These are phyloP conservation scores for Blastocystis sp. DNA, from an alignment of 352 stramenopile species.

Conservation along the genomic window DNA sequence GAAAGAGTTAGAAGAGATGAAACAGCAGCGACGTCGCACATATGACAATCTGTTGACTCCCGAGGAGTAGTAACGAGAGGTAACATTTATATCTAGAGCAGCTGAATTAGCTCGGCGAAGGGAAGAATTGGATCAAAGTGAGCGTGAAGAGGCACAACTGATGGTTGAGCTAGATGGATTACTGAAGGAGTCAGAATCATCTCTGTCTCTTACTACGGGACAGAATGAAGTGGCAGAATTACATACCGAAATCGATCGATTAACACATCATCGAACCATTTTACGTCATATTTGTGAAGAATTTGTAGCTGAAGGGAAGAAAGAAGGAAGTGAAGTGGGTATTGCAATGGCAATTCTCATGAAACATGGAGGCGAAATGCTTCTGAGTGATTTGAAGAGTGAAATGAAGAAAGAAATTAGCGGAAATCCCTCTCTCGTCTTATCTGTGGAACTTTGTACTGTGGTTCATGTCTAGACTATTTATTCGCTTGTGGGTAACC, in stretches of 20 bases:
- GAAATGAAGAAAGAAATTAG: constrained; percentile 44
- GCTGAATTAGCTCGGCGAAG: neutral
- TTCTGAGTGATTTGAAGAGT: constrained; percentile 15
- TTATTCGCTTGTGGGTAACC: constrained; percentile 26
- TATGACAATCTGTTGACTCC: neutral
- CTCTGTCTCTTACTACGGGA: neutral
- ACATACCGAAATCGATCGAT: neutral
- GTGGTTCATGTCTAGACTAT: neutral
- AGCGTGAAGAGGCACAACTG: constrained; percentile 30
- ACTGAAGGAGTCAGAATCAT: constrained; percentile 30
- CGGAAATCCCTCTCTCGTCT: neutral
- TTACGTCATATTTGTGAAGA: constrained; percentile 17
- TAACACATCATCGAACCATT: neutral
- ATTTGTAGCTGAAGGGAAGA: constrained; percentile 10
- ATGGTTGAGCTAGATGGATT: constrained; percentile 18
- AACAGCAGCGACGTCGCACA: neutral
- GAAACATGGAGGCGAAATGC: neutral
- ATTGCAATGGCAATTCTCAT: constrained; percentile 19
- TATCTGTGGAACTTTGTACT: neutral
- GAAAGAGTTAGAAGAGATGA: neutral
- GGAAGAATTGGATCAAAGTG: neutral
- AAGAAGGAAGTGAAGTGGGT: neutral
- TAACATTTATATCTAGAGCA: neutral
- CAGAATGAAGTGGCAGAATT: neutral
- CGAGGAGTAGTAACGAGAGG: neutral